Conservation (phyloP, 2,329 filamentous ascomycete genomes). For the Bipolaris oryzae region DNA sequence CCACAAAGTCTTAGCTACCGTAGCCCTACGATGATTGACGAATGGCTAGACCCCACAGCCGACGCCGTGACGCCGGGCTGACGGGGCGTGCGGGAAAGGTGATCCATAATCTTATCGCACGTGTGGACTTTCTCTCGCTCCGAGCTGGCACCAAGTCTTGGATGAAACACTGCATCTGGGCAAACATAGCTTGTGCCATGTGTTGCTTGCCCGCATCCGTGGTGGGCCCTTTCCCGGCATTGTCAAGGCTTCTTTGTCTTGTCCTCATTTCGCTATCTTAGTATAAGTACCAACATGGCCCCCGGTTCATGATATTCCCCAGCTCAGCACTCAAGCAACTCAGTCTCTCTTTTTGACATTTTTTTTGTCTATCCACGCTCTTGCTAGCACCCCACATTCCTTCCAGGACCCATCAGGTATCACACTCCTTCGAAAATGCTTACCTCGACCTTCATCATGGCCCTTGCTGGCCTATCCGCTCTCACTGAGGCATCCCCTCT, state of each 20-base stretch:
- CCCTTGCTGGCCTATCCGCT: constrained; percentile 39
- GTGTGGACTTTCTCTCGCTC: constrained; percentile 19
- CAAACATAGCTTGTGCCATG: constrained; percentile 16
- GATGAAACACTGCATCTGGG: constrained; percentile 18
- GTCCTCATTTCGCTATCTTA: constrained; percentile 12
- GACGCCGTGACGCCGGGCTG: constrained; percentile 19
- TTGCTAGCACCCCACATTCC: constrained; percentile 24
- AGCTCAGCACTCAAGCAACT: constrained; percentile 2
- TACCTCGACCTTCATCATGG: constrained; percentile 32
- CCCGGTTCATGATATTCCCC: neutral
- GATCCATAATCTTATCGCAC: constrained; percentile 23
- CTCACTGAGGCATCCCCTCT: constrained; percentile 37
- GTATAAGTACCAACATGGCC: constrained; percentile 20
- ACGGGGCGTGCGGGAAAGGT: constrained; percentile 13
- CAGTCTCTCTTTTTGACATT: constrained; percentile 19
- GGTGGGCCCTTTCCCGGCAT: constrained; percentile 13
- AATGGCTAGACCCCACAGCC: constrained; percentile 15
- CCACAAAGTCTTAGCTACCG: constrained; percentile 23
- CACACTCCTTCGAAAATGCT: constrained; percentile 25
- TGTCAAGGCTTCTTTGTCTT: neutral
- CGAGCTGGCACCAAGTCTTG: constrained; percentile 17
- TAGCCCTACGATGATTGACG: constrained; percentile 17
- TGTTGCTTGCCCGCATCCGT: constrained; percentile 8
- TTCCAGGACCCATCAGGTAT: constrained; percentile 12
- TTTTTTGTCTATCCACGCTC: constrained; percentile 11